Percentiles rank a stretch among this genome's conserved stretches.
These are phyloP conservation scores for Diplocarpon mali DNA, from an alignment of 2,329 filamentous ascomycete species.

Conservation along the genomic window DNA sequence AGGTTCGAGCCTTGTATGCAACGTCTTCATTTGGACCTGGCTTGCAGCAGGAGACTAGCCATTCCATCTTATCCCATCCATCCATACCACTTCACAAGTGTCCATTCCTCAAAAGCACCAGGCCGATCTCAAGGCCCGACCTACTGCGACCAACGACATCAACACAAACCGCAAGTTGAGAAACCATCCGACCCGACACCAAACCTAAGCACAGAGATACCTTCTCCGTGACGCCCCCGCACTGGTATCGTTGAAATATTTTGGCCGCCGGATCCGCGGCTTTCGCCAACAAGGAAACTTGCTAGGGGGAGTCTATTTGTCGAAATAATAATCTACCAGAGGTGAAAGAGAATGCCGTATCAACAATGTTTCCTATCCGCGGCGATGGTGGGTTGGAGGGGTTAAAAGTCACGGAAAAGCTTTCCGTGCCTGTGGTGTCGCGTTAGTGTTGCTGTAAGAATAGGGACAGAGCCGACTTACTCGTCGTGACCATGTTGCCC, in stretches of 20 bases:
- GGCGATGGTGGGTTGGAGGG: neutral
- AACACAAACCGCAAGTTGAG: neutral
- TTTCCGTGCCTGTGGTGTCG: constrained; percentile 12
- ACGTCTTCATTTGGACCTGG: neutral
- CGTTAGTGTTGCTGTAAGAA: neutral
- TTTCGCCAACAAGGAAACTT: constrained; percentile 8
- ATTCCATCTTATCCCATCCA: neutral
- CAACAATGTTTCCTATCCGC: constrained; percentile 1
- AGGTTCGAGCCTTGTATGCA: neutral
- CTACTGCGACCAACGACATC: constrained; percentile 1
- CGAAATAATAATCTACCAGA: constrained; percentile 6
- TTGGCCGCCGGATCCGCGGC: constrained; percentile 9
- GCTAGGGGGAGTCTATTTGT: constrained; percentile 17
- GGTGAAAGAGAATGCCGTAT: constrained; percentile 8
- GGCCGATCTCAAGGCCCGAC: neutral
- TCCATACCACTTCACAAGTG: neutral
- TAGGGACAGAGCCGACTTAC: constrained; percentile 46
- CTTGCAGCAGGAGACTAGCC: neutral
- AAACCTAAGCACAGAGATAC: neutral
- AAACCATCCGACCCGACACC: neutral
- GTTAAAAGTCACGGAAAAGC: constrained; percentile 17
- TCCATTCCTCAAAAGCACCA: neutral
- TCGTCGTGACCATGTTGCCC: constrained; percentile 69
- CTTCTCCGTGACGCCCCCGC: neutral
- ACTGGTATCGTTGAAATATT: constrained; percentile 10